These are phyloP conservation scores for Gossypium rotundifolium DNA, from an alignment of 345 rosid genomes.

Conservation along the genomic window DNA sequence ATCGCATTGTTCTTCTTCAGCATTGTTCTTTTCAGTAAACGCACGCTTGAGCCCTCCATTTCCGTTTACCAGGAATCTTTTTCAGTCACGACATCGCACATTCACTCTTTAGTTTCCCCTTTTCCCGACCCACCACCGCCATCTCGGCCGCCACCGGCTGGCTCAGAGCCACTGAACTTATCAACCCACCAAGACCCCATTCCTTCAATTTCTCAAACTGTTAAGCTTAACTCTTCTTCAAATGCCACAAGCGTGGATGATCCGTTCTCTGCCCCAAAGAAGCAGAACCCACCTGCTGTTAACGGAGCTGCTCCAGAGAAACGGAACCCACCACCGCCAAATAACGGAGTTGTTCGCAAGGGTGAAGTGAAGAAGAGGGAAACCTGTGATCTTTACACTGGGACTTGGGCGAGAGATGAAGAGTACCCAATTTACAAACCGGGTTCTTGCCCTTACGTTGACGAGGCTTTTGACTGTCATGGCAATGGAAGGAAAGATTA, in stretches of 20 bases:
- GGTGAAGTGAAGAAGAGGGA: slow-evolving; percentile 27
- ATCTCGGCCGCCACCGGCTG: not conserved
- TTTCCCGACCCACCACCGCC: not conserved
- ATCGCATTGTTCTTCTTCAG: slow-evolving; percentile 42
- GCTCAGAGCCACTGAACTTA: not conserved
- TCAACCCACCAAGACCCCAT: not conserved
- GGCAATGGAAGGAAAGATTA: slow-evolving; percentile 70
- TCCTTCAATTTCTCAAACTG: not conserved
- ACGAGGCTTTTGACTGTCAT: slow-evolving; percentile 86
- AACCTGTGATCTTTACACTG: slow-evolving; percentile 65
- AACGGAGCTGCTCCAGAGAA: not conserved
- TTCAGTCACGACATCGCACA: slow-evolving; percentile 16
- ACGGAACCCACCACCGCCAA: not conserved
- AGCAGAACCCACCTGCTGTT: slow-evolving; percentile 6
- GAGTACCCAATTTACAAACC: slow-evolving; percentile 63
- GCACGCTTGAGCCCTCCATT: slow-evolving; percentile 45
- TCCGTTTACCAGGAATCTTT: slow-evolving; percentile 31
- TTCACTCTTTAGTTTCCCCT: not conserved
- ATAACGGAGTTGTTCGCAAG: slow-evolving; percentile 17
- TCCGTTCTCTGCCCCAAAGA: not conserved
- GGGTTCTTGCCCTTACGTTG: slow-evolving; percentile 81
- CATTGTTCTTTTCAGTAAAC: slow-evolving; percentile 44
- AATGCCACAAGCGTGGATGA: not conserved
- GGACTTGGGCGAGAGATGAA: slow-evolving; percentile 72
- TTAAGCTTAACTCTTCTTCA: not conserved